Percentiles rank a stretch among this genome's conserved stretches.
These are phyloP conservation scores for Penicillium herquei DNA, from an alignment of 495 filamentous ascomycete species.

Conservation along the genomic window DNA sequence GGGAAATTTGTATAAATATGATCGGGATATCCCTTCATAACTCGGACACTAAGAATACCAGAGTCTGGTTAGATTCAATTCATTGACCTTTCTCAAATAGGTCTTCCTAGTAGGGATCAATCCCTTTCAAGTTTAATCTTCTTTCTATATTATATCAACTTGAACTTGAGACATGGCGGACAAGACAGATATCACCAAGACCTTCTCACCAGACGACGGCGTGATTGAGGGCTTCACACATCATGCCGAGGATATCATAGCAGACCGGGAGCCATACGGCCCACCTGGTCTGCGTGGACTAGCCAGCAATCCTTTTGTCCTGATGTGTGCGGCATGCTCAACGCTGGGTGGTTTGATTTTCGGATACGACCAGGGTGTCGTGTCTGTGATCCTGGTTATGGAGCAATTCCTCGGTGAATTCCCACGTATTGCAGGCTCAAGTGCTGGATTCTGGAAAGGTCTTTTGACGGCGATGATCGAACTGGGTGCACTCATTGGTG, in stretches of 20 bases:
- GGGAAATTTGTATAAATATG: constrained; percentile 3
- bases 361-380: constrained; percentile 58
- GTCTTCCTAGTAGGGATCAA: background rate
- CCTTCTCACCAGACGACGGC: constrained; percentile 16
- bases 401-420: constrained; percentile 55
- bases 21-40: background rate
- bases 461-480: constrained; percentile 62
- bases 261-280: constrained; percentile 44
- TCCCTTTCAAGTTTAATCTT: background rate
- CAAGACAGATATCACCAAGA: constrained; percentile 12
- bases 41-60: no score
- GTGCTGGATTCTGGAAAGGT: constrained; percentile 58
- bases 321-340: constrained; percentile 53
- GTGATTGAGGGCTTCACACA: constrained; percentile 35
- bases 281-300: constrained; percentile 47
- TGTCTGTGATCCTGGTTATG: constrained; percentile 58
- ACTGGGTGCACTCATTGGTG: constrained; percentile 54
- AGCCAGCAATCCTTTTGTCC: constrained; percentile 49
- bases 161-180: constrained; percentile 11
- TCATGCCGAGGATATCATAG: constrained; percentile 41
- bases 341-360: constrained; percentile 57
- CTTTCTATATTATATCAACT: background rate
- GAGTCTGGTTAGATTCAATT: background rate
- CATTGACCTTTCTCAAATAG: background rate
- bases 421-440: constrained; percentile 41